Base-by-base conservation (phyloP, 495 filamentous ascomycete species). In the Sphaerosporella brunnea region DNA sequence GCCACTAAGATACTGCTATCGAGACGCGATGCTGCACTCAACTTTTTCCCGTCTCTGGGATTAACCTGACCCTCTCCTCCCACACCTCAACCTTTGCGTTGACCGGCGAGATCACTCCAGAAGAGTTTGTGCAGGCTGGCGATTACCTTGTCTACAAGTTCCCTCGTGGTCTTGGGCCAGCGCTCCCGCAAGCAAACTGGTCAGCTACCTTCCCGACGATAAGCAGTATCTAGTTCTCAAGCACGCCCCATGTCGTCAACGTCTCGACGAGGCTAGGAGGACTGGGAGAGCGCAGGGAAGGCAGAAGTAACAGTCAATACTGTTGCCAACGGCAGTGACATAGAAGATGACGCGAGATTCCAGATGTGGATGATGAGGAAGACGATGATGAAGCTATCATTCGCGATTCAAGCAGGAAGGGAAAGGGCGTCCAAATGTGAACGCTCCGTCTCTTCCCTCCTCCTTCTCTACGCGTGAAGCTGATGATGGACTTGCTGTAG, bases 61-160 rank as follows among this genome's bases (percentile, higher is more conserved):
- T 66, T 79, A 78, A n/a, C 61, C 83, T 86, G 60, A 83, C 88
- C 2, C 86, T 83, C 21, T 75, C 92, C 55, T 79, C 77, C 10
- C 78, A 90, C 63, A 90, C 76, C 41, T 94, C 87, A 4, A 96
- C 83, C 49, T 99, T 99, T 69, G 84, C 86, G 52, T 69, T 70
- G 51, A 93, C 85, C 2, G 90, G 90, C 54, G 80, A 96, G 65
- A 84, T 99, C 65, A 96, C 92, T 0, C 88, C 88, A 34, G 92
- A 95, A 61, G 90, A 99, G 71, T 99, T 99, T 62, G 70, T 94
- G 13, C 78, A 80, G 2, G 92, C 90, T 2, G 90, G 92, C 54
- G 90, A 99, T 67, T 99, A 95, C 65, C 80, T 99, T 30, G 86
- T 94, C 59, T 93, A 88, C 76, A 96, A 94, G 68, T 99, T 99